Base-by-base conservation (phyloP, 2,329 filamentous ascomycete species). In the Coniochaeta ligniaria region DNA sequence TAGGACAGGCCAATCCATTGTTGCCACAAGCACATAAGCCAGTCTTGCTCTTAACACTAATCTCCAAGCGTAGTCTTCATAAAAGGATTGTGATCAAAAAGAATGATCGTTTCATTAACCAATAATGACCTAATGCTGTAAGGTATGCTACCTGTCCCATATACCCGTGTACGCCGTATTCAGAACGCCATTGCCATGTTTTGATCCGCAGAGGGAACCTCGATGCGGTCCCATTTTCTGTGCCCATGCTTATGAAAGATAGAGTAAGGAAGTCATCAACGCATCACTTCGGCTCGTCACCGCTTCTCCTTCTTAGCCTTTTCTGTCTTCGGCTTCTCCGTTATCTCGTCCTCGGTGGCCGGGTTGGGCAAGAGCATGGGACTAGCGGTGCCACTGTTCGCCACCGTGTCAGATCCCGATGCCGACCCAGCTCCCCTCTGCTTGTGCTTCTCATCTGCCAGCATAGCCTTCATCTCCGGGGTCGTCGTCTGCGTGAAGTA, bases 401-500 rank as follows among this genome's bases (percentile, higher is more conserved):
- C 47, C 47, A n/a, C 47, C 24, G 47, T 52, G 20, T 55, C 59
- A 45, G 12, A 63, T 50, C 58, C 58, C 43, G 38, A 62, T 59
- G 11, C 38, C 58, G 3, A 47, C 20, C 17, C n/a, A 14, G 33
- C 26, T 38, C 61, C 58, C 62, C 62, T 66, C 43, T 62, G 59
- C 43, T 45, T 61, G 24, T 57, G 45, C 7, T 61, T 63, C 22
- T 43, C 33, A 20, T 26, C 35, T 12, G 47, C 47, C 20, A 45
- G 56, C 52, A 55, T 63, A 22, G 59, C 58, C 7, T 60, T 62
- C n/a, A 59, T 61, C 58, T 62, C 58, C 17, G 22, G 45, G 9
- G 36, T 52, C 59, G 64, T 69, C 12, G 72, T 74, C 62, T 69
- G 66, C 68, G 76, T 74, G 72, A 85, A 85, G 71, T 83, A 85